Percentiles rank a stretch among this genome's conserved stretches.
Evolutionary conservation across 305 asterid species (phyloP).

Genomic region (Fraxinus sp.): DNA sequence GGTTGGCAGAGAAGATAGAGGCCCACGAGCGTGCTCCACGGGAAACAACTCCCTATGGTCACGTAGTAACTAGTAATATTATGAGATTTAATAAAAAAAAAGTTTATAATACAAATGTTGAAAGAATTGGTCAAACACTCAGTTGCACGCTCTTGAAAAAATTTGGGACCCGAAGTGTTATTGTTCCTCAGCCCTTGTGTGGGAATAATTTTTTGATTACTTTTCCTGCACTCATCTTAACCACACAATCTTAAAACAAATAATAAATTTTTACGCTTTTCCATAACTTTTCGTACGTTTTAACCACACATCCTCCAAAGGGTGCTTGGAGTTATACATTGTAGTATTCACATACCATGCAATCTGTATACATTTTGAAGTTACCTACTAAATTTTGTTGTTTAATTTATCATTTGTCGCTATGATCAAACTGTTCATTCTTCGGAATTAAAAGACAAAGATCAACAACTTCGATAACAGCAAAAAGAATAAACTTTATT

Average conservation of each 20-base stretch:
- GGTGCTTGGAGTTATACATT: background rate
- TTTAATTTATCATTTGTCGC: background rate
- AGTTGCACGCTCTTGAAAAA: background rate
- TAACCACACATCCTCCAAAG: background rate
- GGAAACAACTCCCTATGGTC: background rate
- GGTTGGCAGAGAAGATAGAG: background rate
- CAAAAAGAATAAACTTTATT: background rate
- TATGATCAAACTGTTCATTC: background rate
- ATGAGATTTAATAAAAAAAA: too few species aligned
- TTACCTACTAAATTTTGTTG: background rate
- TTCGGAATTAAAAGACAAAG: background rate
- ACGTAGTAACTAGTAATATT: too few species aligned
- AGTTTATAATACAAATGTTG: background rate
- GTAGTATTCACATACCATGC: background rate
- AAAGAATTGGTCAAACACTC: background rate
- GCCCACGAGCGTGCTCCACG: background rate
- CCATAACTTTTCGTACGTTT: background rate
- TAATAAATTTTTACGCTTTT: background rate
- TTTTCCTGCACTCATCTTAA: background rate
- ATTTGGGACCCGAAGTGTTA: background rate
- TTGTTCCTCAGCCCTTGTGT: background rate
- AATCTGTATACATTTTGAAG: background rate
- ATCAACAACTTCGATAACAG: background rate
- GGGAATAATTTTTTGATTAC: background rate
- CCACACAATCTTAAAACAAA: background rate